Conservation (phyloP, 768 basidiomycete genomes). For the Tricholoma flavovirens region DNA sequence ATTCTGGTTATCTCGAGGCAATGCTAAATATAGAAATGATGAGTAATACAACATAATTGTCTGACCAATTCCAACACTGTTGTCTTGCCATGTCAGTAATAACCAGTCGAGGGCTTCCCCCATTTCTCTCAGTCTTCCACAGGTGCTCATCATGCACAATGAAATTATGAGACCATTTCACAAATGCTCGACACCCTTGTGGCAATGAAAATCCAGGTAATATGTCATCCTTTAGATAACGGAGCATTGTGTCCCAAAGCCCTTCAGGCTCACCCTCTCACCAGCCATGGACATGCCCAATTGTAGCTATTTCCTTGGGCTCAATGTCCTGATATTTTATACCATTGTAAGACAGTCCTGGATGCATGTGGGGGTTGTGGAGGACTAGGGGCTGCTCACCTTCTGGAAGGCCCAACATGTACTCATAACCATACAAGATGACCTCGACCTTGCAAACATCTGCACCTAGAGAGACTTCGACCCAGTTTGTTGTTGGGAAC, state of each 20-base stretch:
- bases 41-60: no score
- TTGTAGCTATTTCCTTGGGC: not conserved
- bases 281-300: slow-evolving; percentile 4
- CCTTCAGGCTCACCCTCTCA: slow-evolving; percentile 6
- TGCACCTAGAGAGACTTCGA: slow-evolving; percentile 3
- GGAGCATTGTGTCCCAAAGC: slow-evolving; percentile 11
- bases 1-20: no score
- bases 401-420: slow-evolving; percentile 10
- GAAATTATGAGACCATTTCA: slow-evolving; percentile 6
- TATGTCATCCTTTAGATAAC: not conserved
- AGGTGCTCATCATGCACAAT: slow-evolving; percentile 16
- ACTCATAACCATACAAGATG: slow-evolving; percentile 9
- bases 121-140: slow-evolving; percentile 13
- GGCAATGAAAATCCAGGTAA: not conserved
- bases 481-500: slow-evolving; percentile 11
- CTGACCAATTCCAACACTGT: no score
- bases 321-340: no score
- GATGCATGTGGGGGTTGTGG: not conserved
- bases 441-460: slow-evolving; percentile 23
- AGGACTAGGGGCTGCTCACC: no score
- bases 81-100: no score
- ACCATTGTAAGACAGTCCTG: not conserved
- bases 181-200: not conserved
- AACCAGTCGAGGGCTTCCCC: slow-evolving; percentile 18
- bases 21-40: no score